Evolutionary conservation across 495 filamentous ascomycete genomes (phyloP).

Genomic region (Penicillium malachiteum): DNA sequence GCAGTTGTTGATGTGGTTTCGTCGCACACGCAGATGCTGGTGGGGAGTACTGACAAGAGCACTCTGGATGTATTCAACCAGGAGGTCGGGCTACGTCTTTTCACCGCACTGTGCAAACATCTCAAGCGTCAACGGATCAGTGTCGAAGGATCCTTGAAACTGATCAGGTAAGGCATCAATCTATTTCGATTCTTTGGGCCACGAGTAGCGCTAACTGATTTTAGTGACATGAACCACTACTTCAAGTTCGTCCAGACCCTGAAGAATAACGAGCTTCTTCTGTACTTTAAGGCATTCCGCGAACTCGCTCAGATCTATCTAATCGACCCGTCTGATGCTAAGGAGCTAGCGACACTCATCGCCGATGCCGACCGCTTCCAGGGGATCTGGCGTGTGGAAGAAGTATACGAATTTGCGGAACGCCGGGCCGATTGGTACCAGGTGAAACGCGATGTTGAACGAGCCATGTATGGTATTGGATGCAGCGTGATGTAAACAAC

Average conservation of each 20-base stretch:
- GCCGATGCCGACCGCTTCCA: slow-evolving; percentile 87
- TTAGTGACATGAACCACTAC: slow-evolving; percentile 91
- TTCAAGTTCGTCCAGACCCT: slow-evolving; percentile 79
- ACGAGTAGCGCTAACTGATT: slow-evolving; percentile 4
- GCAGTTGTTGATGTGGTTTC: slow-evolving; percentile 81
- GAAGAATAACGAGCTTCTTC: slow-evolving; percentile 75
- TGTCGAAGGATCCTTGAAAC: slow-evolving; percentile 82
- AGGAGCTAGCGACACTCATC: slow-evolving; percentile 92
- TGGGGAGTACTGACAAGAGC: slow-evolving; percentile 92
- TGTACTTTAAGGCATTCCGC: slow-evolving; percentile 88
- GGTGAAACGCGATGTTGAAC: slow-evolving; percentile 84
- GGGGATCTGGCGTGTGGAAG: slow-evolving; percentile 90
- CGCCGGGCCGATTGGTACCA: slow-evolving; percentile 91
- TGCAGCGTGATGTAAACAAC: slow-evolving; percentile 73
- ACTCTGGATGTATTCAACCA: slow-evolving; percentile 98
- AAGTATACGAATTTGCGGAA: slow-evolving; percentile 97
- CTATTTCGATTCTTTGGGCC: not conserved
- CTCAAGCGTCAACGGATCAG: slow-evolving; percentile 92
- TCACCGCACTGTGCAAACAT: slow-evolving; percentile 90
- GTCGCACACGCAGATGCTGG: slow-evolving; percentile 85
- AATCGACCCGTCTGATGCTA: slow-evolving; percentile 82
- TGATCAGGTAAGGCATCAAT: slow-evolving; percentile 64
- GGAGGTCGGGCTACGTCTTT: slow-evolving; percentile 91
- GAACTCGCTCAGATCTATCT: slow-evolving; percentile 95
- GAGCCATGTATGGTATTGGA: slow-evolving; percentile 96